Conservation (phyloP, 768 basidiomycete genomes). For the Leccinum sublutescens region DNA sequence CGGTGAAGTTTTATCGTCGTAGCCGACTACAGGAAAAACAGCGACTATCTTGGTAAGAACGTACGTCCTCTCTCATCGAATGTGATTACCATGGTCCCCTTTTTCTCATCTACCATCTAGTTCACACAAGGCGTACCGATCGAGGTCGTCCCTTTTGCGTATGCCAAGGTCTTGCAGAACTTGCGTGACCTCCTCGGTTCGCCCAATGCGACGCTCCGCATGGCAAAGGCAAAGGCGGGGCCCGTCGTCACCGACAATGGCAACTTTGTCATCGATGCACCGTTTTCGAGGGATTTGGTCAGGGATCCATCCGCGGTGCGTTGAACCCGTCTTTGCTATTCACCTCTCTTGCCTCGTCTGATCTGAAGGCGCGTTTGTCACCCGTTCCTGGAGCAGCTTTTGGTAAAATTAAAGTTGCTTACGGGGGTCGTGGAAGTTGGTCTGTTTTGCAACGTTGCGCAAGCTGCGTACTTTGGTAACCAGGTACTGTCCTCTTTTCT, state of each 20-base stretch:
- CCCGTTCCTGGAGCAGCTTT: conserved; percentile 46
- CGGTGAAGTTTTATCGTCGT: conserved; percentile 75
- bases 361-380: neutral
- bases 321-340: neutral
- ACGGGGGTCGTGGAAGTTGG: conserved; percentile 99
- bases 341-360: neutral
- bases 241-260: conserved; percentile 97
- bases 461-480: conserved; percentile 97
- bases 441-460: conserved; percentile 89
- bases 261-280: conserved; percentile 97
- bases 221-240: conserved; percentile 93
- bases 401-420: conserved; percentile 84
- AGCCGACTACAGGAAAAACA: conserved; percentile 96
- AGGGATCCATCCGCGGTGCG: conserved; percentile 59
- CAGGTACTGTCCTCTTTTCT: conserved; percentile 42
- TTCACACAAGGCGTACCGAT: conserved; percentile 89
- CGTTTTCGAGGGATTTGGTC: conserved; percentile 73
- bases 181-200: conserved; percentile 60
- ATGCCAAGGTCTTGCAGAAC: conserved; percentile 79
- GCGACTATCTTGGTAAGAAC: conserved; percentile 72
- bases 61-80: conserved; percentile 44
- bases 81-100: neutral
- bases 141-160: conserved; percentile 96
- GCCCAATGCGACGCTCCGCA: conserved; percentile 75
- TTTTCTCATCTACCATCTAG: conserved; percentile 36